phyloP scores from a whole-genome alignment of 1,284 basidiomycete genomes.

The Ustilago crameri region DNA sequence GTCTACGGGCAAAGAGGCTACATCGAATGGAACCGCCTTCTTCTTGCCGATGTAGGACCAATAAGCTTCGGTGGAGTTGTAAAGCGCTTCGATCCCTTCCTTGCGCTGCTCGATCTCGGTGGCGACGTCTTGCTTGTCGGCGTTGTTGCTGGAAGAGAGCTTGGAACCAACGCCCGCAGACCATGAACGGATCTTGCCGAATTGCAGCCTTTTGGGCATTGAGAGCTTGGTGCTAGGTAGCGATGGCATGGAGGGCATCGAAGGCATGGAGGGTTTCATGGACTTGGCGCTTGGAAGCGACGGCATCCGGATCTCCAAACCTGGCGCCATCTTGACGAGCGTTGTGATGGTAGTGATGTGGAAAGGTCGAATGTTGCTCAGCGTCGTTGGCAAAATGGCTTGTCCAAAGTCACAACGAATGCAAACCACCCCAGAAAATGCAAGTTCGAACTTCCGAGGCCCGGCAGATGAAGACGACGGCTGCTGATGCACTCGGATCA shows the following conservation, averaged over 20 bases:
- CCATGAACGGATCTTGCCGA: slow-evolving; percentile 38
- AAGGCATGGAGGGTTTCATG: no score
- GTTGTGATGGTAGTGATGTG: neutral
- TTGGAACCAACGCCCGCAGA: slow-evolving; percentile 35
- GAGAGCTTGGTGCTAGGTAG: slow-evolving; percentile 7
- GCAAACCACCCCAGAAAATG: no score
- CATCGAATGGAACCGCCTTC: slow-evolving; percentile 46
- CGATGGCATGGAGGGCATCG: slow-evolving; percentile 17
- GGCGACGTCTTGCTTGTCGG: slow-evolving; percentile 34
- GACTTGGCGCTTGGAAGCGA: neutral
- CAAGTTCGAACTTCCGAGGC: no score
- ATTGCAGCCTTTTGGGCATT: slow-evolving; percentile 25
- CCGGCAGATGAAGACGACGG: neutral
- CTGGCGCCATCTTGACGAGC: slow-evolving; percentile 1
- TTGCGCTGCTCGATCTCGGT: slow-evolving; percentile 40
- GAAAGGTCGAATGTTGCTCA: neutral
- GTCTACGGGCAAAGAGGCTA: slow-evolving; percentile 16
- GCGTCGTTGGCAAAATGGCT: neutral
- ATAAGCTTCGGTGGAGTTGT: slow-evolving; percentile 46
- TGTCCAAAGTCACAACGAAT: no score
- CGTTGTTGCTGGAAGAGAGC: slow-evolving; percentile 9
- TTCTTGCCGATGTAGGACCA: slow-evolving; percentile 49
- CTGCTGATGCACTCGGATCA: neutral
- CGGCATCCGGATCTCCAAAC: neutral
- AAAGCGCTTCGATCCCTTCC: slow-evolving; percentile 38